phyloP scores from a whole-genome alignment of 306 rosid genomes.

The Trifolium fragiferum region DNA sequence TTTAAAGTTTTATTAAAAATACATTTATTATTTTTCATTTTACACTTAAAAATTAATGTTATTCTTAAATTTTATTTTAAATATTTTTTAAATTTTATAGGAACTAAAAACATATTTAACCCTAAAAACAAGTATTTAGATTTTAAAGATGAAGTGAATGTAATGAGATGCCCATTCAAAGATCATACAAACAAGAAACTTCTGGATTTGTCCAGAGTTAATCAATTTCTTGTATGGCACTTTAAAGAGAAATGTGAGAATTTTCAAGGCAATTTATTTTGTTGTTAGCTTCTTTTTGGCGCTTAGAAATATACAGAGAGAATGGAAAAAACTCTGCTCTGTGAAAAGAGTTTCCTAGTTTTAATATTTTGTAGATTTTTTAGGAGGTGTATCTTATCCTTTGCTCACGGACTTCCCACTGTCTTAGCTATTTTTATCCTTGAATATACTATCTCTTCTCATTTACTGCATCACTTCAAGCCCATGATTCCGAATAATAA shows the following conservation, averaged over 20 bases:
- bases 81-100: too few species aligned
- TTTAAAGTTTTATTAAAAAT: too few species aligned
- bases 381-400: slow-evolving; percentile 26
- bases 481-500: slow-evolving; percentile 16
- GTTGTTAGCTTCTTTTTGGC: slow-evolving; percentile 23
- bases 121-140: background rate
- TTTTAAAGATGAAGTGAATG: slow-evolving; percentile 10
- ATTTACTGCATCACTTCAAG: slow-evolving; percentile 10
- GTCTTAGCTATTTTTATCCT: slow-evolving; percentile 4
- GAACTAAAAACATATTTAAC: background rate
- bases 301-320: background rate
- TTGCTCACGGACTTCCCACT: slow-evolving; percentile 30
- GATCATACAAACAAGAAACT: slow-evolving; percentile 4
- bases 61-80: too few species aligned
- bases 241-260: slow-evolving; percentile 7
- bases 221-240: slow-evolving; percentile 31
- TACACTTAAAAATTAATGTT: too few species aligned
- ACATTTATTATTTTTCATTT: too few species aligned
- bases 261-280: slow-evolving; percentile 1
- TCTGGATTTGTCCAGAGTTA: slow-evolving; percentile 22
- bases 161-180: slow-evolving; percentile 3
- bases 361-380: slow-evolving; percentile 17
- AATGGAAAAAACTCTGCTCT: slow-evolving; percentile 3
- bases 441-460: slow-evolving; percentile 14
- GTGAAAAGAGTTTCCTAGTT: background rate